Evolutionary conservation across 768 basidiomycete genomes (phyloP).

Genomic region (Boletus sp.): DNA sequence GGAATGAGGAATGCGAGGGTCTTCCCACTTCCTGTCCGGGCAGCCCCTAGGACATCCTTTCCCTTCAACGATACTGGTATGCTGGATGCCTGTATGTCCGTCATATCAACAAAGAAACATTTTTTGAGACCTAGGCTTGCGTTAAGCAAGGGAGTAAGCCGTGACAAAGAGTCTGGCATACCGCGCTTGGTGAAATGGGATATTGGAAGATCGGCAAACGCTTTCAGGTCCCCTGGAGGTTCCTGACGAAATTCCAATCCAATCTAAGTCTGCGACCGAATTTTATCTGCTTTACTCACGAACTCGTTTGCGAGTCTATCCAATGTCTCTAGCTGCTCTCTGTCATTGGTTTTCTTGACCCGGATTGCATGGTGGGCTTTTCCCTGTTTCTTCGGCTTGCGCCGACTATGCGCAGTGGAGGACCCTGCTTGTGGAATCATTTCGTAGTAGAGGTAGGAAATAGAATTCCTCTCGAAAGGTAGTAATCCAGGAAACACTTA

Average conservation of each 20-base stretch:
- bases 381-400: constrained; percentile 16
- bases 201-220: constrained; percentile 75
- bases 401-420: constrained; percentile 9
- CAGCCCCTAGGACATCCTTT: constrained; percentile 65
- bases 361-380: constrained; percentile 24
- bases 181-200: constrained; percentile 75
- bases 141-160: constrained; percentile 1
- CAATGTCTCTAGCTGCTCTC: constrained; percentile 48
- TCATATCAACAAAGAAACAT: constrained; percentile 82
- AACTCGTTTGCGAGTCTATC: constrained; percentile 48
- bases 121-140: constrained; percentile 69
- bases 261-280: background rate
- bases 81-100: constrained; percentile 67
- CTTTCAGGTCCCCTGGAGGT: constrained; percentile 42
- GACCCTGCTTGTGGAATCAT: constrained; percentile 22
- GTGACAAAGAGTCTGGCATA: constrained; percentile 17
- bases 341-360: constrained; percentile 43
- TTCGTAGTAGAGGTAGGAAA: background rate
- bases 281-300: constrained; percentile 36
- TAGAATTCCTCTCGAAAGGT: background rate
- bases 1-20: constrained; percentile 73
- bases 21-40: constrained; percentile 71
- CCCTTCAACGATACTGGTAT: constrained; percentile 60
- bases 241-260: constrained; percentile 39
- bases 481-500: background rate